Base-by-base conservation (phyloP, 371 early-diverging fungal species). In the Dinochytrium kinnereticum region DNA sequence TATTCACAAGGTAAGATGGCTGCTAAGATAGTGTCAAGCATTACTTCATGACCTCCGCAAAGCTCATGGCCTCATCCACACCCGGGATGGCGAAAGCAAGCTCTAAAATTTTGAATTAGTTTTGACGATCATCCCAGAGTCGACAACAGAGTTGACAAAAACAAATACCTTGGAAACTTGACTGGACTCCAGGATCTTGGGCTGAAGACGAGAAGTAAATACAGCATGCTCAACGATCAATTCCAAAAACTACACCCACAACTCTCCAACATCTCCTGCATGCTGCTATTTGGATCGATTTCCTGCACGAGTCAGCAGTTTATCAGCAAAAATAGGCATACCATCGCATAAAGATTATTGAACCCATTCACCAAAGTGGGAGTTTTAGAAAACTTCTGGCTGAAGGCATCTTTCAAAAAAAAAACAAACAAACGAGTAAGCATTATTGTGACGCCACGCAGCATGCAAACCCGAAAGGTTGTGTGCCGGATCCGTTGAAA, bases 11-110 rank as follows among this genome's bases (percentile, higher is more conserved):
- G 7, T 26, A 55, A 55, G 19, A 76, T 61, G n/a, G n/a, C n/a
- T n/a, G n/a, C n/a, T n/a, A n/a, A n/a, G n/a, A n/a, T n/a, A n/a
- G n/a, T n/a, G n/a, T n/a, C n/a, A n/a, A n/a, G n/a, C n/a, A n/a
- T 44, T 86, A 93, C 91, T 98, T 98, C 98, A 98, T 98, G 34
- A 98, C 98, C 81, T 97, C 97, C 33, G 98, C 98, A 84, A 99
- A 98, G 61, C 96, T 94, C 98, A 98, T 98, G 21, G 99, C 99
- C 84, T 99, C 99, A 82, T 99, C 99, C 3, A 99, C 96, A 83
- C 98, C 98, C 36, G 98, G 98, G 81, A 98, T 96, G 39, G 97
- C 95, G 81, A 95, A 96, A 13, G 96, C 96, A 74, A 97, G 88
- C 81, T 97, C 97, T 66, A 28, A 2, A 37, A 64, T 33, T 7